These are phyloP conservation scores for Rhodotorula sp. DNA, from an alignment of 1,284 basidiomycete genomes.

Conservation along the genomic window DNA sequence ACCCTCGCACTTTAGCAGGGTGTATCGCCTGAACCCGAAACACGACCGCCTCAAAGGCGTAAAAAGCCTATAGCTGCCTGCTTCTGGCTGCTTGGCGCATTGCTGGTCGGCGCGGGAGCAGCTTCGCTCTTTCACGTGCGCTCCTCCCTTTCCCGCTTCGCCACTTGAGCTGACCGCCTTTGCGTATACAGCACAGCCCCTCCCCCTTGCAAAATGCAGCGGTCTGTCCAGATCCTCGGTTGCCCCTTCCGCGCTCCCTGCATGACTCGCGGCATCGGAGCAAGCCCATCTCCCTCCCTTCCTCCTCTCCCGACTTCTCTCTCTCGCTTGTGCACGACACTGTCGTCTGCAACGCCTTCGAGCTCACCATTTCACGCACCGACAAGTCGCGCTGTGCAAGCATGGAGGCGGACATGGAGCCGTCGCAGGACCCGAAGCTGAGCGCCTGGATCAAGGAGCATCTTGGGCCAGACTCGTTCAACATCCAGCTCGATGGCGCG, in stretches of 20 bases:
- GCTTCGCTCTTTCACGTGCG: neutral
- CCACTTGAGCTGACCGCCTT: neutral
- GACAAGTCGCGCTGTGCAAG: neutral
- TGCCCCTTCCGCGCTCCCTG: neutral
- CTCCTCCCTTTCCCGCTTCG: neutral
- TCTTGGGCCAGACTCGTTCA: slow-evolving; percentile 6
- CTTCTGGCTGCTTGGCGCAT: neutral
- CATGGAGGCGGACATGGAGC: neutral
- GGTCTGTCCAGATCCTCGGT: slow-evolving; percentile 5
- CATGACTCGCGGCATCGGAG: neutral
- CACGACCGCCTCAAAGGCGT: neutral
- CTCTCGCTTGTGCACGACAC: slow-evolving; percentile 17
- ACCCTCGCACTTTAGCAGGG: no score
- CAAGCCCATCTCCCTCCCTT: slow-evolving; percentile 1
- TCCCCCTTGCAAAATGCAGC: neutral
- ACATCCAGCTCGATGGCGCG: slow-evolving; percentile 9
- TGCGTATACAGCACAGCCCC: neutral
- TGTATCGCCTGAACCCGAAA: neutral
- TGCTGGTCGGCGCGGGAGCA: neutral
- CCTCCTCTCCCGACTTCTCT: slow-evolving; percentile 5
- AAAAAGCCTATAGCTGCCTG: neutral
- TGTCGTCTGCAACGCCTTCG: slow-evolving; percentile 23
- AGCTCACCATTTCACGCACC: slow-evolving; percentile 9
- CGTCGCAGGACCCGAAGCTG: neutral
- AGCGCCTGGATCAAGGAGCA: neutral